Evolutionary conservation across 805 yeast species (phyloP), one percentile per base, ranked within the genome.

Genomic region (Wickerhamomyces chambardii): DNA sequence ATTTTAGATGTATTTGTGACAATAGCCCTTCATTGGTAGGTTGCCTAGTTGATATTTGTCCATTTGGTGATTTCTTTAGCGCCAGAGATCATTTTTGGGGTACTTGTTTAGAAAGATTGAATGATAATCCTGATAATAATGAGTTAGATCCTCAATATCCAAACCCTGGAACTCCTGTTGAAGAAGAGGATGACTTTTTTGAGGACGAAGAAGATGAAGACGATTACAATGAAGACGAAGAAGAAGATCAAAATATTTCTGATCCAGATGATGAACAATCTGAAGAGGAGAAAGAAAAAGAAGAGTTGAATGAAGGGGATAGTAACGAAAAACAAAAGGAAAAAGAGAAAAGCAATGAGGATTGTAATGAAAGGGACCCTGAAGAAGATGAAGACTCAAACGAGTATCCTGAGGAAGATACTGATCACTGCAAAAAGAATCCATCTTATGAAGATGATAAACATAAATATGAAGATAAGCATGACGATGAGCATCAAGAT

Each of bases 41-140:
- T 5, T 70, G 77, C 42, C 48, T 69, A 27, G 59, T 56, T 28
- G 72, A 67, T 40, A 55, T 63, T 27, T 70, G 75, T 43, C 68
- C 70, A 2, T 58, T 52, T 34, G 69, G 68, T 2, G 50, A 42
- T 15, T 66, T 62, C 40, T 58, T 58, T 38, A 53, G 65, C 33
- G 58, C 68, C 14, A 52, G 73, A 48, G 75, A 69, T 41, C 75
- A 70, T 46, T 70, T 54, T 40, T 46, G 59, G 48, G 75, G 73
- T 1, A 66, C 73, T 4, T 70, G 75, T 42, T 37, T 43, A 18
- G 58, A 53, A 33, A 46, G 51, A 41, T 40, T 45, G 12, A 31
- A 37, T 19, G 35, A 27, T 15, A 19, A 25, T 9, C 32, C 30
- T 16, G 33, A 22, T 6, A 21, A 7, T 21, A 10, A 21, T 21